A percentile compares a stretch with the other conserved stretches of the same genome.
Conservation (phyloP, 352 stramenopile genomes). For the Globisporangium radiosum region DNA sequence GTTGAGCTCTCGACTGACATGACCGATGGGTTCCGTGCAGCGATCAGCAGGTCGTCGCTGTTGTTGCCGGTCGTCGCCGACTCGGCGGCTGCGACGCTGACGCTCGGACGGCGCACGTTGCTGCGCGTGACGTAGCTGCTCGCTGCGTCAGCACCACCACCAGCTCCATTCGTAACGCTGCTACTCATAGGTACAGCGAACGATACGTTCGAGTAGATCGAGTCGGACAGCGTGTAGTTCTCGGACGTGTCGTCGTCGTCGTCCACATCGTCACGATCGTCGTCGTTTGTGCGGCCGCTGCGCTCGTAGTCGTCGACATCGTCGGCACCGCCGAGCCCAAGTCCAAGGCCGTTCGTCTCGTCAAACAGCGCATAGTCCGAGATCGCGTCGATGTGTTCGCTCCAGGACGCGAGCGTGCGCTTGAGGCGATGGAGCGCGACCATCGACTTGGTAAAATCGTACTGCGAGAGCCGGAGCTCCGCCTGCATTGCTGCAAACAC, state of each 20-base stretch:
- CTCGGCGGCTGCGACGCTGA: background rate
- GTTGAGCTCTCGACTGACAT: slow-evolving; percentile 31
- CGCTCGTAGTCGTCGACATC: slow-evolving; percentile 27
- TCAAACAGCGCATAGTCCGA: slow-evolving; percentile 78
- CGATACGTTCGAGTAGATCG: slow-evolving; percentile 57
- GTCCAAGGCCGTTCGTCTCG: slow-evolving; percentile 19
- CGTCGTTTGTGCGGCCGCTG: slow-evolving; percentile 1
- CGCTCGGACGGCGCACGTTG: slow-evolving; percentile 14
- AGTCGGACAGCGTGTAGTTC: slow-evolving; percentile 43
- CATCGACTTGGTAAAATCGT: slow-evolving; percentile 75
- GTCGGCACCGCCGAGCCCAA: slow-evolving; percentile 7
- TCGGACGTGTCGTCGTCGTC: slow-evolving; percentile 11
- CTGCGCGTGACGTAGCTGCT: slow-evolving; percentile 15
- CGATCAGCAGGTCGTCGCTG: slow-evolving; percentile 12
- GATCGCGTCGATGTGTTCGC: slow-evolving; percentile 72
- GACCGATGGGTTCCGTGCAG: slow-evolving; percentile 12
- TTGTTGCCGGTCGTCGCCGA: too few species aligned
- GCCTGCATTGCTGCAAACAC: slow-evolving; percentile 60
- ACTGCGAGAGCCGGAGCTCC: slow-evolving; percentile 60
- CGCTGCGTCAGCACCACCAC: slow-evolving; percentile 8
- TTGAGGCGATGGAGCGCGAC: slow-evolving; percentile 70
- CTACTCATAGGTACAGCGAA: slow-evolving; percentile 14
- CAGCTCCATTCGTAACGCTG: slow-evolving; percentile 10
- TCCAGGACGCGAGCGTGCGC: slow-evolving; percentile 53
- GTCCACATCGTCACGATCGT: background rate